phyloP scores from a whole-genome alignment of 2,329 filamentous ascomycete genomes.

The Fusarium sp. region DNA sequence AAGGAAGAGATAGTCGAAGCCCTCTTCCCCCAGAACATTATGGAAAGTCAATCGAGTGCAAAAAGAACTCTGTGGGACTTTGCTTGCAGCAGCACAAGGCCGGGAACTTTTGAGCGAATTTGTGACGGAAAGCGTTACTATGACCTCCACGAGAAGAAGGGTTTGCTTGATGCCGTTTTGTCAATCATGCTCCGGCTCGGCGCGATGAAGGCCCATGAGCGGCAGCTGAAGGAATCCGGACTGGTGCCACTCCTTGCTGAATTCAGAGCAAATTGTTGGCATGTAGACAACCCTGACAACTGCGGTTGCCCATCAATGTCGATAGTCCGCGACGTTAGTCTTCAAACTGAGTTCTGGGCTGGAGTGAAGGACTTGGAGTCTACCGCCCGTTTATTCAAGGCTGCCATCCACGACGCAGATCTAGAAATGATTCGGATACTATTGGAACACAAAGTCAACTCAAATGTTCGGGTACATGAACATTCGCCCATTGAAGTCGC shows the following conservation, averaged over 20 bases:
- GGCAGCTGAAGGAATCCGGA: neutral
- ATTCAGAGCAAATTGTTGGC: accelerated
- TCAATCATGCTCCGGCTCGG: neutral
- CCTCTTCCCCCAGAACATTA: neutral
- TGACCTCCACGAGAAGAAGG: too few species aligned
- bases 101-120: too few species aligned
- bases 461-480: neutral
- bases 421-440: neutral
- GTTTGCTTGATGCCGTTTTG: neutral
- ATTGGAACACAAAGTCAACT: neutral
- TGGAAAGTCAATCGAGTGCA: too few species aligned
- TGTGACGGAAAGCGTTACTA: too few species aligned
- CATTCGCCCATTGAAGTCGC: neutral
- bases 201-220: neutral
- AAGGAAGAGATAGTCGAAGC: neutral
- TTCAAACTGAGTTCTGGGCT: neutral
- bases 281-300: too few species aligned
- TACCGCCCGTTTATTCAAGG: neutral
- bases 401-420: neutral
- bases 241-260: neutral
- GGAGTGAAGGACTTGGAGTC: neutral
- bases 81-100: neutral
- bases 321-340: neutral
- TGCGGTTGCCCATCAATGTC: too few species aligned
- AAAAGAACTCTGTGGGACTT: slow-evolving; percentile 7